Base-by-base conservation (phyloP, 2,329 filamentous ascomycete species). In the Didymella exigua region DNA sequence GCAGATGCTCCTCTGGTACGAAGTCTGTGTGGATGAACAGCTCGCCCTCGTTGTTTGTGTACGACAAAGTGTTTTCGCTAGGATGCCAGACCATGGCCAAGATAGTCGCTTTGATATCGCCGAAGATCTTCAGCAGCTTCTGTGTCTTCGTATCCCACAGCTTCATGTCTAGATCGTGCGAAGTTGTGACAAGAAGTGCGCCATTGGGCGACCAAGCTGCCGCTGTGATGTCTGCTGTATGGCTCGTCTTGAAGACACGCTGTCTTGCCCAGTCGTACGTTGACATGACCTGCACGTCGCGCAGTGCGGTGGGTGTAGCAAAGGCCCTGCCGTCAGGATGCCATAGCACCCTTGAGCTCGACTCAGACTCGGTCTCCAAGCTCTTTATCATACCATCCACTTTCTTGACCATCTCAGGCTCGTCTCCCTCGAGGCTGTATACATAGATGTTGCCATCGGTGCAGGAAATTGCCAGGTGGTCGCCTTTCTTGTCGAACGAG, bases 191-290 rank as follows among this genome's bases (percentile, higher is more conserved):
- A 19, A 99, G 81, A 67, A 99, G 81, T 1, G 93, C 90, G 33
- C 95, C 95, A 70, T 99, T 99, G 1, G 92, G 91, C 13, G 93
- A 96, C 95, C 95, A 99, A 30, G 90, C 87, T 30, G 96, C 77
- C 2, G 93, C 89, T 0, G 91, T 96, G 54, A 99, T 88, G 62
- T 96, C 90, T 16, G 88, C 88, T 36, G 86, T 86, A 70, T 98
- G 95, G 0, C 89, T 91, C 26, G 87, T 86, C 7, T 86, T 79
- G 71, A 99, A 99, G 0, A 80, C 77, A 56, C 89, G 85, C 73
- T 98, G 92, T 63, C 89, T 88, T 71, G 92, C 90, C 90, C 93
- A 97, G 72, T 97, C 91, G 47, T 86, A 86, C 58, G 87, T 87
- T n/a, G 93, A 96, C 51, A 97, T 84, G 33, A 97, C 85, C 68